These are phyloP conservation scores for Artomyces pyxidatus DNA, from an alignment of 768 basidiomycete genomes.

Conservation along the genomic window DNA sequence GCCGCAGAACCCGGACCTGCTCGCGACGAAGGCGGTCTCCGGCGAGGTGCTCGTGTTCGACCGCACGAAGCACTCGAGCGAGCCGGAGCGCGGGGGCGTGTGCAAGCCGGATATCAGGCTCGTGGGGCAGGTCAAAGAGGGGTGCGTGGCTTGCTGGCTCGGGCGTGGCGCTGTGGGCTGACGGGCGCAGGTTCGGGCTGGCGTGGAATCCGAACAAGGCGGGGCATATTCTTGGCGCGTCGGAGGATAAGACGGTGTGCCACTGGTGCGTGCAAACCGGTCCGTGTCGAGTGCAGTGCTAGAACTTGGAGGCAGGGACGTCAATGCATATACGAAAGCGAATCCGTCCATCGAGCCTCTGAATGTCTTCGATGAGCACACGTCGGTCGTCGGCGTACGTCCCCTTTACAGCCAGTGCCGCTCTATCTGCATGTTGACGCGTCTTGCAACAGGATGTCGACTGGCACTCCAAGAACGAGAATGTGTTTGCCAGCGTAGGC, in stretches of 20 bases:
- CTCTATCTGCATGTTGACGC: neutral
- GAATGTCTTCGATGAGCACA: conserved; percentile 79
- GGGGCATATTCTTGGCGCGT: conserved; percentile 85
- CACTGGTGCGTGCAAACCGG: conserved; percentile 59
- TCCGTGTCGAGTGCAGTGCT: neutral
- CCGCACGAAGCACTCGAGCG: conserved; percentile 91
- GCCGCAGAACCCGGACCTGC: conserved; percentile 96
- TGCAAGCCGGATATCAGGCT: conserved; percentile 89
- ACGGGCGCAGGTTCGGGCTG: conserved; percentile 66
- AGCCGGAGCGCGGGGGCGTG: conserved; percentile 76
- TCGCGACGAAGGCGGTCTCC: conserved; percentile 88
- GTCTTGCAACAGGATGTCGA: conserved; percentile 80
- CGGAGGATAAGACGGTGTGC: conserved; percentile 94
- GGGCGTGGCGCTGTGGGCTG: neutral
- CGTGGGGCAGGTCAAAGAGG: conserved; percentile 87
- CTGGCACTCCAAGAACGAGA: conserved; percentile 81
- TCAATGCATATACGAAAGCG: conserved; percentile 78
- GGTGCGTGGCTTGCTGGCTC: conserved; percentile 43
- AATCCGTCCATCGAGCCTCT: conserved; percentile 80
- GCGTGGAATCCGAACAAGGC: conserved; percentile 83
- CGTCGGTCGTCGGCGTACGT: conserved; percentile 84
- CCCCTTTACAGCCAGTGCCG: neutral
- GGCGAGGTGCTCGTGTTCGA: conserved; percentile 96
- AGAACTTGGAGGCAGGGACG: conserved; percentile 55
- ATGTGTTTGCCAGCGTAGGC: conserved; percentile 88